Conservation (phyloP, 495 filamentous ascomycete species). For the Pseudoneurospora amorphoporcata region DNA sequence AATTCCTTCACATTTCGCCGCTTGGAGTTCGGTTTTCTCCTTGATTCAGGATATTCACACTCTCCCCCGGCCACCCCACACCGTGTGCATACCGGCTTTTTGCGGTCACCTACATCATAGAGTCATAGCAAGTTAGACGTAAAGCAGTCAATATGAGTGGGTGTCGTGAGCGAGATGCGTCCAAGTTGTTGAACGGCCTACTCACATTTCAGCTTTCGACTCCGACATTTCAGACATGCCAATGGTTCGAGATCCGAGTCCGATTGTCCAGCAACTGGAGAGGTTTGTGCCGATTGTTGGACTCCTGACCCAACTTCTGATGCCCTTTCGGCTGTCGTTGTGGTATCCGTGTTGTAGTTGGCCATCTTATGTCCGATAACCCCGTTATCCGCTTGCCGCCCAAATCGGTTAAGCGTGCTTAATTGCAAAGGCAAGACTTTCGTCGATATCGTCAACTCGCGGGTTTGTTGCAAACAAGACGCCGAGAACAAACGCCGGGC, state of each 20-base stretch:
- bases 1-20: slow-evolving; percentile 77
- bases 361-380: background rate
- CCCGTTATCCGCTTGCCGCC: background rate
- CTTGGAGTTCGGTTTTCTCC: slow-evolving; percentile 83
- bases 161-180: background rate
- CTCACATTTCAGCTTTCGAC: slow-evolving; percentile 52
- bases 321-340: background rate
- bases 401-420: background rate
- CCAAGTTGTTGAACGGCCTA: background rate
- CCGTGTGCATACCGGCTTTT: slow-evolving; percentile 60
- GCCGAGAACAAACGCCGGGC: background rate
- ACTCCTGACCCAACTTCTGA: background rate
- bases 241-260: slow-evolving; percentile 23
- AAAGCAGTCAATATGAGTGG: background rate
- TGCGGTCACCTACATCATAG: slow-evolving; percentile 36
- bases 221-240: slow-evolving; percentile 48
- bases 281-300: background rate
- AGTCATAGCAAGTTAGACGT: slow-evolving; percentile 4
- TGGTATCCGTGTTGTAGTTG: background rate
- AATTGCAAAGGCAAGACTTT: background rate
- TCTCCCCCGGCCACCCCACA: slow-evolving; percentile 60
- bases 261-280: background rate
- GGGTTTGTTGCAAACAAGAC: background rate
- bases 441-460: background rate
- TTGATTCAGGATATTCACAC: slow-evolving; percentile 73